Evolutionary conservation across 2,329 filamentous ascomycete genomes (phyloP), one percentile per base, ranked within the genome.

Genomic region (Coniochaeta ligniaria): DNA sequence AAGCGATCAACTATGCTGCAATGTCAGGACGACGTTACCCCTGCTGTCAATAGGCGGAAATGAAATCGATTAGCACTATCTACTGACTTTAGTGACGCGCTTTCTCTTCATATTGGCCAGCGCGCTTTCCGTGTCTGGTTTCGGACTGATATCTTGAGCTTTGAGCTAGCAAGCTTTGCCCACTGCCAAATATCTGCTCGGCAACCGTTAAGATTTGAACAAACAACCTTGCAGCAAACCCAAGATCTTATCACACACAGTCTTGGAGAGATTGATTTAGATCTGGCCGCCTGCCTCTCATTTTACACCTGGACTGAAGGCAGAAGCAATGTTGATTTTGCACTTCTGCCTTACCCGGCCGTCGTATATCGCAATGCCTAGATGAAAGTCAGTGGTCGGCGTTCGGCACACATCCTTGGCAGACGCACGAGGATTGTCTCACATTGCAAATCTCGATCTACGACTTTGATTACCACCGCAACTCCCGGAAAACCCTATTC

Each of bases 391-490:
- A 38, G n/a, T n/a, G n/a, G n/a, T 54, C 16, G 7, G 50, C 24
- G 3, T 45, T 45, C 41, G 41, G 41, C 41, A 20, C 9, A 22
- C n/a, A 24, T 45, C 41, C 6, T 20, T 20, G n/a, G 4, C n/a
- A 6, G n/a, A 45, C 41, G 7, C n/a, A 45, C 16, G 24, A n/a
- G 24, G 50, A 28, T 3, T 38, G 20, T 60, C 64, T 69, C 61
- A 64, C 67, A 70, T 41, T 60, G 54, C 52, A 70, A 52, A 59
- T 69, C 69, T 11, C 66, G 64, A 52, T 66, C 68, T 24, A 68
- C 64, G 11, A 69, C 63, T 31, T 64, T 63, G 11, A 71, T 65
- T n/a, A 3, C 6, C 38, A 31, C n/a, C n/a, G n/a, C n/a, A n/a
- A n/a, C n/a, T n/a, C n/a, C n/a, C n/a, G n/a, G n/a, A n/a, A n/a